Conservation (phyloP, 2,329 filamentous ascomycete genomes). For the Calycina marina region DNA sequence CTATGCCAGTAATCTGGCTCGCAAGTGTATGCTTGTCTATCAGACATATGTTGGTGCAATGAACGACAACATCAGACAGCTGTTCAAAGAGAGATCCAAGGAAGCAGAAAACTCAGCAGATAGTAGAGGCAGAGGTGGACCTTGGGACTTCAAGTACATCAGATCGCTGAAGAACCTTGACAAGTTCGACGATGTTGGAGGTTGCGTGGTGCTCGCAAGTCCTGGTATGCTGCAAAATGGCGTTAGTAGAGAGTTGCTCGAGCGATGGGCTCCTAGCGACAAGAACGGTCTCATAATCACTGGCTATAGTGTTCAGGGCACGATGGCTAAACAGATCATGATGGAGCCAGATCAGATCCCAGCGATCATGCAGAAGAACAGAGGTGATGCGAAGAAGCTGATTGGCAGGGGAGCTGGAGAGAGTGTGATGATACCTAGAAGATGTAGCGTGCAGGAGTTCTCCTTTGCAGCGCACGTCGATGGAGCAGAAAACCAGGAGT, state of each 20-base stretch:
- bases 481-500: conserved; percentile 87
- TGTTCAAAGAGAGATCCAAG: conserved; percentile 87
- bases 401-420: conserved; percentile 44
- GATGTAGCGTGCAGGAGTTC: conserved; percentile 87
- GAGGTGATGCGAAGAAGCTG: conserved; percentile 45
- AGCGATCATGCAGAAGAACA: conserved; percentile 72
- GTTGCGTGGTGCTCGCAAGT: conserved; percentile 93
- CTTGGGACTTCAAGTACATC: conserved; percentile 95
- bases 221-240: conserved; percentile 98
- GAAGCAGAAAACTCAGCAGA: conserved; percentile 74
- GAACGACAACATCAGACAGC: conserved; percentile 96
- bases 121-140: conserved; percentile 60
- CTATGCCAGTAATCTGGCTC: conserved; percentile 86
- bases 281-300: conserved; percentile 98
- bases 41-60: conserved; percentile 97
- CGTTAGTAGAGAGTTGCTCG: conserved; percentile 80
- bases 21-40: conserved; percentile 97
- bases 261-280: conserved; percentile 90
- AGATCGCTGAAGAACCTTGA: conserved; percentile 85
- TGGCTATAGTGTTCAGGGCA: conserved; percentile 95
- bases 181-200: conserved; percentile 87
- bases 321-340: conserved; percentile 93
- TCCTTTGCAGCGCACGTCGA: conserved; percentile 96
- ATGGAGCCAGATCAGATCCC: conserved; percentile 91
- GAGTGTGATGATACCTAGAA: conserved; percentile 74